Conservation (phyloP, 2,329 filamentous ascomycete species). For the Botrytis porri region DNA sequence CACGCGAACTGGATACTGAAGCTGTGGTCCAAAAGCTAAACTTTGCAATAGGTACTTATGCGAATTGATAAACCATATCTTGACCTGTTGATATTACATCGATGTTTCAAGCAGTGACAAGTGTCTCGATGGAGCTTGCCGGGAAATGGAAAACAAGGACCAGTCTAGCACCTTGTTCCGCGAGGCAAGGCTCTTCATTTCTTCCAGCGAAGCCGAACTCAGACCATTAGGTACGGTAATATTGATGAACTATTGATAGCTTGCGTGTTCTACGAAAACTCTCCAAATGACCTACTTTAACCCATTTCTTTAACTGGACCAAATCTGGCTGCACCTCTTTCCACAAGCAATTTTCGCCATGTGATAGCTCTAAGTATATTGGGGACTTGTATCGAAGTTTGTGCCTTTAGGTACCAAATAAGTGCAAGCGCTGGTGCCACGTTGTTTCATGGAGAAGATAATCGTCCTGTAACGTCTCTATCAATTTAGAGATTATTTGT, state of each 20-base stretch:
- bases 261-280: background rate
- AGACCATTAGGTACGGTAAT: background rate
- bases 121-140: background rate
- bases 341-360: background rate
- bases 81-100: background rate
- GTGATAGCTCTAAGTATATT: no score
- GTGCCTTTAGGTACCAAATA: background rate
- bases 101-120: background rate
- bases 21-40: background rate
- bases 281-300: background rate
- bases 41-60: background rate
- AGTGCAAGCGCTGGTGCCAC: background rate
- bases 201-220: background rate
- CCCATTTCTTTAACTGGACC: background rate
- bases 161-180: background rate
- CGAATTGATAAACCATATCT: background rate
- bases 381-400: background rate
- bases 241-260: background rate
- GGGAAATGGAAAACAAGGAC: background rate
- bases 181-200: background rate
- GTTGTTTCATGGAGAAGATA: background rate
- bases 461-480: background rate
- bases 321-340: background rate
- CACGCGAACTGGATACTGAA: background rate
- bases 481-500: background rate